Evolutionary conservation across 345 rosid genomes (phyloP), one percentile per base, ranked within the genome.

Genomic region (Brassica rapa): DNA sequence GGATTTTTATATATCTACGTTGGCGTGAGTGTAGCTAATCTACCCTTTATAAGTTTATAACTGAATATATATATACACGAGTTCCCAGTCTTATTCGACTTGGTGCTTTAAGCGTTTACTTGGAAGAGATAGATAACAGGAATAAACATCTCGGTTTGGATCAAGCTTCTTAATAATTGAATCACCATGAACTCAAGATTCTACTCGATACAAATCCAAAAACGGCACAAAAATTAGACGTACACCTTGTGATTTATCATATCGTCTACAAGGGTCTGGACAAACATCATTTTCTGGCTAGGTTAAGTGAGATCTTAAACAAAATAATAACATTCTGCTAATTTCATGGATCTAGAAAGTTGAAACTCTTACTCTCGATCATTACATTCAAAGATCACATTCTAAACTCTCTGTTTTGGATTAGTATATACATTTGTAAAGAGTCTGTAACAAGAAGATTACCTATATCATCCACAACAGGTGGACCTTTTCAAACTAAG

Each of bases 31-130:
- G 14, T 41, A 37, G 11, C 43, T 37, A 37, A 37, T 8, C 43
- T 37, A 37, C 43, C 43, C 43, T 37, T 37, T 37, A 37, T 6
- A 33, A 27, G 30, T 37, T 37, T 37, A 37, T 32, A 32, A 32
- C n/a, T n/a, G n/a, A n/a, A n/a, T n/a, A n/a, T n/a, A n/a, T n/a
- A n/a, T n/a, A n/a, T n/a, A n/a, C 41, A 35, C 41, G 41, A 35
- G 41, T 35, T 7, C 41, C 41, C 41, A 35, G 41, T 35, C 41
- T 35, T 35, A 94, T 73, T 41, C 14, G 4, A 41, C 49, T 41
- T 1, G 49, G 49, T 41, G 49, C 49, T 41, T 41, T 41, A 10
- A 10, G 10, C 49, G 49, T 11, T 41, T 41, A 41, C 49, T 41
- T 41, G 49, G 14, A 41, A 41, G 14, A 41, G 49, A 3, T 41